Conservation (phyloP, 2,329 filamentous ascomycete genomes). For the Xylariaceae sp. region DNA sequence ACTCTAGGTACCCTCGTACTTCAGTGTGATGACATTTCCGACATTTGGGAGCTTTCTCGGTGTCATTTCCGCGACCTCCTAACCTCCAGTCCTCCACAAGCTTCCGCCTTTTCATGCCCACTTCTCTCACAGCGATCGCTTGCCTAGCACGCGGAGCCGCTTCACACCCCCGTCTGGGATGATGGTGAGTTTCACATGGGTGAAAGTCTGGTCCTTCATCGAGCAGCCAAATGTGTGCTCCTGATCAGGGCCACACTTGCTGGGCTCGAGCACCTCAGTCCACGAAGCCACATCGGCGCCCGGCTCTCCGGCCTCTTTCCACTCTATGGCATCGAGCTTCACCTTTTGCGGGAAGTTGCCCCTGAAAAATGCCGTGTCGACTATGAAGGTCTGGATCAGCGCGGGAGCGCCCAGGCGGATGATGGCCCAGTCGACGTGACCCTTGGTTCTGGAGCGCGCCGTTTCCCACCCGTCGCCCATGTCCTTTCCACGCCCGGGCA, state of each 20-base stretch:
- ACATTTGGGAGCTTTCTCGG: too few relatives aligned
- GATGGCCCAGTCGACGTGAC: constrained; percentile 75
- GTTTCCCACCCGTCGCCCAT: constrained; percentile 92
- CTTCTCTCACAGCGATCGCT: too few relatives aligned
- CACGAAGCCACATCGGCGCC: constrained; percentile 51
- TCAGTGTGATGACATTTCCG: too few relatives aligned
- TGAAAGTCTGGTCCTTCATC: constrained; percentile 54
- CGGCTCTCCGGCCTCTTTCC: constrained; percentile 47
- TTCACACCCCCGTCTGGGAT: constrained; percentile 92
- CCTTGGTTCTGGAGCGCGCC: constrained; percentile 61
- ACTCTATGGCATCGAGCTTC: constrained; percentile 55
- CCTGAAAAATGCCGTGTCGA: constrained; percentile 77
- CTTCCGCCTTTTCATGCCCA: too few relatives aligned
- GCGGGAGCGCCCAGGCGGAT: constrained; percentile 63
- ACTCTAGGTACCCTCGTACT: too few relatives aligned
- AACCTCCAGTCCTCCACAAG: too few relatives aligned
- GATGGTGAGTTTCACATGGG: constrained; percentile 84
- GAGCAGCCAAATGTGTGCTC: constrained; percentile 59
- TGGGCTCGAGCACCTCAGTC: constrained; percentile 57
- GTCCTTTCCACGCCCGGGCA: constrained; percentile 70
- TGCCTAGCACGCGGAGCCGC: constrained; percentile 70
- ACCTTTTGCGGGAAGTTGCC: constrained; percentile 79
- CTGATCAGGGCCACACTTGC: constrained; percentile 63
- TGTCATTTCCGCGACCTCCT: too few relatives aligned
- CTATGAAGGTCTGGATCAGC: constrained; percentile 56